These are phyloP conservation scores for Aciculosporium take DNA, from an alignment of 2,329 filamentous ascomycete species.

Conservation along the genomic window DNA sequence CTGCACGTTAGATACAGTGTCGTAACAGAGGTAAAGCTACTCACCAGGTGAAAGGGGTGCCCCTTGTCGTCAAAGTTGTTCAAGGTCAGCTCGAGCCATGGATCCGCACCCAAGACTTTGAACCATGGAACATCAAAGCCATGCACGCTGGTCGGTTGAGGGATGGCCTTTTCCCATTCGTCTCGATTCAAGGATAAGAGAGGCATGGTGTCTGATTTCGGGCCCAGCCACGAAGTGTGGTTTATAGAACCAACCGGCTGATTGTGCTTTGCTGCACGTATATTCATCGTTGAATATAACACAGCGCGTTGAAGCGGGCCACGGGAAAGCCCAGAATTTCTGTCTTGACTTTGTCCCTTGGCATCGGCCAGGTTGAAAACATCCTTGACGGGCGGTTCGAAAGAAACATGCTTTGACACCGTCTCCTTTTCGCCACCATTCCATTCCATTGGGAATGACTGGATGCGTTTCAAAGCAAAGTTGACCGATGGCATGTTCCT, in stretches of 20 bases:
- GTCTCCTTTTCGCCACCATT: neutral
- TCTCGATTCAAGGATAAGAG: constrained; percentile 8
- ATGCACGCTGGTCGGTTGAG: constrained; percentile 8
- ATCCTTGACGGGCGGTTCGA: neutral
- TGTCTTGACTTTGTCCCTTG: neutral
- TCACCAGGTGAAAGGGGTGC: constrained; percentile 35
- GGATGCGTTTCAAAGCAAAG: constrained; percentile 9
- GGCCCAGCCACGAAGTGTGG: constrained; percentile 10
- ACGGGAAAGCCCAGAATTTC: neutral
- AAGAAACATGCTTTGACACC: neutral
- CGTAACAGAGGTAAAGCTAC: neutral
- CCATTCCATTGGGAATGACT: constrained; percentile 9
- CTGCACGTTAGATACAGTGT: neutral
- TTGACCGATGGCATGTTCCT: constrained; percentile 12
- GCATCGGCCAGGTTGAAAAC: constrained; percentile 4
- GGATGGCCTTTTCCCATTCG: constrained; percentile 7
- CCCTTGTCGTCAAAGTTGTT: constrained; percentile 36
- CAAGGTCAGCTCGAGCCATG: constrained; percentile 32
- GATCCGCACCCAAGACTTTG: constrained; percentile 8
- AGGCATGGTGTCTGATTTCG: constrained; percentile 5
- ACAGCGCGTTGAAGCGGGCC: constrained; percentile 8
- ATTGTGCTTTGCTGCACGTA: constrained; percentile 10
- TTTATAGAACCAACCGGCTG: constrained; percentile 12
- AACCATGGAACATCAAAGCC: constrained; percentile 9
- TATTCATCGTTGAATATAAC: constrained; percentile 10